Evolutionary conservation across 352 stramenopile species (phyloP).

Genomic region (Blastocystis hominis): DNA sequence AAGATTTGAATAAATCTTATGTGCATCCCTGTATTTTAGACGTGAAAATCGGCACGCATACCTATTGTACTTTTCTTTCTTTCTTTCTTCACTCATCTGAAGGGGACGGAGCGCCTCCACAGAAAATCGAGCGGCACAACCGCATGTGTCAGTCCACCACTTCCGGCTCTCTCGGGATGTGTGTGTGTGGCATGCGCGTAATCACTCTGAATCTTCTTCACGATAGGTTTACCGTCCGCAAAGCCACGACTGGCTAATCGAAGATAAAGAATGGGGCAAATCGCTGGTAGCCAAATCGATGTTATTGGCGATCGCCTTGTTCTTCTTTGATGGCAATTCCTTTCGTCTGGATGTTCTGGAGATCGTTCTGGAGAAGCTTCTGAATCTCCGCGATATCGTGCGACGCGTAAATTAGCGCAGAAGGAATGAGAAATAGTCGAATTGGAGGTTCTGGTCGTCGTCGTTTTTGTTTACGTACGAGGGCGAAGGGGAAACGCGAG

Average conservation of each 20-base stretch:
- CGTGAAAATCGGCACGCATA: conserved; percentile 22
- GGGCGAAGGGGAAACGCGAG: background rate
- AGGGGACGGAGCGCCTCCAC: conserved; percentile 22
- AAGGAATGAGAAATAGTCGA: background rate
- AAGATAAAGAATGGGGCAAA: conserved; percentile 39
- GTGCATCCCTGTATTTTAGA: conserved; percentile 32
- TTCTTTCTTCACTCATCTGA: background rate
- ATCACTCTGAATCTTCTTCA: background rate
- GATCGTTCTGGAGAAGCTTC: background rate
- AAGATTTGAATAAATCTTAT: conserved; percentile 36
- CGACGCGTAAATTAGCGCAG: too few species aligned
- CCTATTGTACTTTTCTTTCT: too few species aligned
- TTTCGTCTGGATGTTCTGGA: conserved; percentile 36
- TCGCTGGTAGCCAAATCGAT: background rate
- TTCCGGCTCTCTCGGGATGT: conserved; percentile 32
- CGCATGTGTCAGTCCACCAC: conserved; percentile 23
- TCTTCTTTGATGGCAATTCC: conserved; percentile 11
- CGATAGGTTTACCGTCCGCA: background rate
- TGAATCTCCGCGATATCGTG: background rate
- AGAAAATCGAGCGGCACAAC: conserved; percentile 14
- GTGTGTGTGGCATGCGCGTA: conserved; percentile 36
- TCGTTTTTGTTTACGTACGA: conserved; percentile 43
- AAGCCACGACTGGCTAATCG: background rate
- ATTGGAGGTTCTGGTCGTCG: conserved; percentile 48
- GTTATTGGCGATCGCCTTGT: background rate